Conservation (phyloP, 805 yeast genomes). For the Lachancea lanzarotensis region DNA sequence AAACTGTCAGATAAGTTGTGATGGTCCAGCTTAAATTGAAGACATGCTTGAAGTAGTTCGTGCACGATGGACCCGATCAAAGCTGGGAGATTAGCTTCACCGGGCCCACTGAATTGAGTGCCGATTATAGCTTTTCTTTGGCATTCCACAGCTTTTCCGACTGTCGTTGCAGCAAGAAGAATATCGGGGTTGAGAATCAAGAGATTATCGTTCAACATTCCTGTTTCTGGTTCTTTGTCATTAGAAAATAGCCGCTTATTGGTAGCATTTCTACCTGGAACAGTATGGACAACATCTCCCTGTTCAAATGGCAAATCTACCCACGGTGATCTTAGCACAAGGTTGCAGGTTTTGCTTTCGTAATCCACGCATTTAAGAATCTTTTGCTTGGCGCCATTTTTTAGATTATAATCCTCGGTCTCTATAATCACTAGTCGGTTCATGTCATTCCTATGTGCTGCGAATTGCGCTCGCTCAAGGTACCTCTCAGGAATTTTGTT, state of each 20-base stretch:
- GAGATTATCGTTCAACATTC: slow-evolving; percentile 43
- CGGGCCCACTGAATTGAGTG: slow-evolving; percentile 52
- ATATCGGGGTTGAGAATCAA: slow-evolving; percentile 80
- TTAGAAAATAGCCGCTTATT: slow-evolving; percentile 27
- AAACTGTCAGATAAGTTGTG: slow-evolving; percentile 25
- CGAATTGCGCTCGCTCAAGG: slow-evolving; percentile 33
- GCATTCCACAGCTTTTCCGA: slow-evolving; percentile 72
- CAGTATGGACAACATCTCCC: slow-evolving; percentile 57
- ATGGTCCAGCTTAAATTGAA: slow-evolving; percentile 31
- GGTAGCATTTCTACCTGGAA: slow-evolving; percentile 36
- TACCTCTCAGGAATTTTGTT: slow-evolving; percentile 4
- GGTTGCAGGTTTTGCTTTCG: slow-evolving; percentile 30
- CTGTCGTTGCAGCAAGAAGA: slow-evolving; percentile 71
- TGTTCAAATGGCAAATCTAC: slow-evolving; percentile 40
- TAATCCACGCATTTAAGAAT: slow-evolving; percentile 47
- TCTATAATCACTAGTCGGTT: slow-evolving; percentile 25
- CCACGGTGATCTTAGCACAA: slow-evolving; percentile 61
- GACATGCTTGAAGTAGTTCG: slow-evolving; percentile 50
- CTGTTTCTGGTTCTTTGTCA: slow-evolving; percentile 24
- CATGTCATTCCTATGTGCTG: slow-evolving; percentile 42
- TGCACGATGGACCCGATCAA: slow-evolving; percentile 83
- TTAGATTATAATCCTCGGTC: slow-evolving; percentile 14
- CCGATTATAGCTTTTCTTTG: slow-evolving; percentile 61
- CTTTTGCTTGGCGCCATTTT: slow-evolving; percentile 38
- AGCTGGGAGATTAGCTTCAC: slow-evolving; percentile 57